Percentiles rank a stretch among this genome's conserved stretches.
These are phyloP conservation scores for Colletotrichum trifolii DNA, from an alignment of 2,329 filamentous ascomycete genomes.

Conservation along the genomic window DNA sequence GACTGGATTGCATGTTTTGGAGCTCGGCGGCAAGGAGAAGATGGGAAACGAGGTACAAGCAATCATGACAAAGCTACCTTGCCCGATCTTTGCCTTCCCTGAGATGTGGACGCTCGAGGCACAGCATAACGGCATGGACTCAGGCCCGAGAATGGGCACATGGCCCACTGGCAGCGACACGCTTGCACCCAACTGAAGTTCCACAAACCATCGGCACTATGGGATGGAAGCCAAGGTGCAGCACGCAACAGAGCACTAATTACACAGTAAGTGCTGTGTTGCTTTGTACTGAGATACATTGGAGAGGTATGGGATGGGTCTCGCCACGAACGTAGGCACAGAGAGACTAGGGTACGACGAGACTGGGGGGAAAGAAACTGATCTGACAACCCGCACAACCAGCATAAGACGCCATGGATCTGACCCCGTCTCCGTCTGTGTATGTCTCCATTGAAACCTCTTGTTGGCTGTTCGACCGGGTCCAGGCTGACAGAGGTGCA, in stretches of 20 bases:
- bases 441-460: constrained; percentile 23
- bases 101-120: too few species aligned
- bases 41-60: constrained; percentile 11
- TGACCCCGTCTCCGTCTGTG: constrained; percentile 21
- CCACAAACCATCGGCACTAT: too few species aligned
- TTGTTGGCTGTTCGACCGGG: constrained; percentile 3
- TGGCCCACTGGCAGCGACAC: not conserved
- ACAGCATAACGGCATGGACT: not conserved
- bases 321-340: not conserved
- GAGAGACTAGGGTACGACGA: constrained; percentile 3
- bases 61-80: not conserved
- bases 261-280: too few species aligned
- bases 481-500: constrained; percentile 5
- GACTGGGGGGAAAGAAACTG: constrained; percentile 10
- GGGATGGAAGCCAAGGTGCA: too few species aligned
- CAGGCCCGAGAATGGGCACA: not conserved
- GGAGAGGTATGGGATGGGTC: too few species aligned
- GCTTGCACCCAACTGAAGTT: not conserved
- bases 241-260: too few species aligned
- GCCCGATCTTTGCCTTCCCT: not conserved
- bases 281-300: too few species aligned
- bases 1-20: constrained; percentile 17
- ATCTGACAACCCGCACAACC: constrained; percentile 36
- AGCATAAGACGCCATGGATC: constrained; percentile 16
- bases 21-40: constrained; percentile 1